Percentiles rank a stretch among this genome's conserved stretches.
Conservation (phyloP, 495 filamentous ascomycete genomes). For the Eremomyces bilateralis region DNA sequence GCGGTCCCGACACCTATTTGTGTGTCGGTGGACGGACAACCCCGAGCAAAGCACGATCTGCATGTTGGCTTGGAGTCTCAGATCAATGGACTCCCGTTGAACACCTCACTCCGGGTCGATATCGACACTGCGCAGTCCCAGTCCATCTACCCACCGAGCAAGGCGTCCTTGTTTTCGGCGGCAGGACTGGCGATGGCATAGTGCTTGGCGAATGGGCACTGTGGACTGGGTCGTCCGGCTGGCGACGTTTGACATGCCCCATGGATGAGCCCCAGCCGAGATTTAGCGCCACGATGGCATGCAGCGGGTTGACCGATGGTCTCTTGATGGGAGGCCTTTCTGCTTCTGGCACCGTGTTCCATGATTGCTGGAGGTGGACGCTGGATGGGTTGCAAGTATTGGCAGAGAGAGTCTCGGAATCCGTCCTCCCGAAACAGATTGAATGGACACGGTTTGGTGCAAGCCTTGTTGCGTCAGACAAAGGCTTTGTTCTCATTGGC, state of each 20-base stretch:
- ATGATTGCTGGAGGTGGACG: conserved; percentile 3
- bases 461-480: conserved; percentile 18
- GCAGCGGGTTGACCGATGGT: too few species aligned
- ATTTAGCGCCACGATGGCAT: too few species aligned
- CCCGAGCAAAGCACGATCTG: conserved; percentile 37
- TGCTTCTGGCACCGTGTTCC: conserved; percentile 10
- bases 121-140: conserved; percentile 46
- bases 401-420: too few species aligned
- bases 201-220: conserved; percentile 41
- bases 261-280: too few species aligned
- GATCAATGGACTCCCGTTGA: conserved; percentile 38
- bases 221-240: too few species aligned
- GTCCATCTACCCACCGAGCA: conserved; percentile 15
- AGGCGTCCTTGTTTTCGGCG: conserved; percentile 43
- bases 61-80: conserved; percentile 50
- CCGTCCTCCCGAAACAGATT: too few species aligned
- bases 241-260: too few species aligned
- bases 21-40: conserved; percentile 63
- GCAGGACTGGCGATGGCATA: conserved; percentile 33
- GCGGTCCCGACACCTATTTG: conserved; percentile 29
- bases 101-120: conserved; percentile 41
- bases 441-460: conserved; percentile 49
- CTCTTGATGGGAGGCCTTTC: conserved; percentile 16
- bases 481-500: neutral
- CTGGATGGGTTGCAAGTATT: too few species aligned